Conservation (phyloP, 2,329 filamentous ascomycete species). For the Stachybotrys chartarum region DNA sequence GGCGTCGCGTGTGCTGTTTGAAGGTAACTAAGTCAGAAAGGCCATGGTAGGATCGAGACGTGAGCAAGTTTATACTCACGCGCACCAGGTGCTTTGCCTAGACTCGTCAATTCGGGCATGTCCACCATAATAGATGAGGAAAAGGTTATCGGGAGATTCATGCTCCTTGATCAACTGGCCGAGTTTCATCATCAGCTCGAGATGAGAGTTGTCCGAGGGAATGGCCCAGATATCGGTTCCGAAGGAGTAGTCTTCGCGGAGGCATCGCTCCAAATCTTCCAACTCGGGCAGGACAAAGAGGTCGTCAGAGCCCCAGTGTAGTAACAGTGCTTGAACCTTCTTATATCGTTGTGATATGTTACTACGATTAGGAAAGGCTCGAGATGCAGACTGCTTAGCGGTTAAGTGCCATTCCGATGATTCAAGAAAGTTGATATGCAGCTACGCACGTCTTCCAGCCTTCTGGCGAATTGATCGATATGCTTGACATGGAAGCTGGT, state of each 20-base stretch:
- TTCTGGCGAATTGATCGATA: conserved; percentile 45
- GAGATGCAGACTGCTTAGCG: conserved; percentile 37
- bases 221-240: conserved; percentile 52
- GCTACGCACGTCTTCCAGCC: conserved; percentile 44
- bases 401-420: background rate
- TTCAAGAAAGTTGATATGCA: background rate
- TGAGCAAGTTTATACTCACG: conserved; percentile 29
- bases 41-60: background rate
- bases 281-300: conserved; percentile 52
- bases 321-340: conserved; percentile 45
- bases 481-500: conserved; percentile 53
- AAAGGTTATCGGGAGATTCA: conserved; percentile 47
- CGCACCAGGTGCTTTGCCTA: conserved; percentile 54
- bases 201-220: conserved; percentile 49
- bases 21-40: background rate
- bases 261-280: conserved; percentile 46
- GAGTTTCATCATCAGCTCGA: conserved; percentile 50
- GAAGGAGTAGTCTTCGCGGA: conserved; percentile 48
- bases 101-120: conserved; percentile 54
- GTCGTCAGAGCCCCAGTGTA: conserved; percentile 53
- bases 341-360: conserved; percentile 45
- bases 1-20: conserved; percentile 36
- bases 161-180: conserved; percentile 50
- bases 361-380: conserved; percentile 50
- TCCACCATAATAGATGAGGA: conserved; percentile 52